Evolutionary conservation across 345 rosid species (phyloP).

Genomic region (Gossypium australe): DNA sequence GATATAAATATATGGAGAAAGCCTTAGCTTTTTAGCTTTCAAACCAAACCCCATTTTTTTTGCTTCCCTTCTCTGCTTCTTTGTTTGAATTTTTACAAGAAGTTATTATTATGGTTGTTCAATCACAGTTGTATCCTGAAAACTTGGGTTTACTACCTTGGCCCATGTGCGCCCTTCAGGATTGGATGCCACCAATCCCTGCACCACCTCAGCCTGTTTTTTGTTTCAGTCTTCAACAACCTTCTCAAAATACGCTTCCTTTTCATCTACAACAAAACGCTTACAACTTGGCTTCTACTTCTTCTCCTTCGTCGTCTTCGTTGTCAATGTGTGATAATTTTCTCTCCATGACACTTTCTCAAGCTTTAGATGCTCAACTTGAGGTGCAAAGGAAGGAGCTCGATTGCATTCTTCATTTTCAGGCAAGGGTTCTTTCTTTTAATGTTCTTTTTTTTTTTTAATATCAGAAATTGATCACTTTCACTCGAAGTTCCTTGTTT

Average conservation of each 20-base stretch:
- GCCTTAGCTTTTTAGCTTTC: constrained; percentile 16
- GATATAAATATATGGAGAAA: constrained; percentile 19
- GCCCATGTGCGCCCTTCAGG: constrained; percentile 30
- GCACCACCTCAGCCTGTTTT: constrained; percentile 2
- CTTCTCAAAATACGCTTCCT: constrained; percentile 8
- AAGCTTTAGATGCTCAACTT: constrained; percentile 25
- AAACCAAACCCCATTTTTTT: constrained; percentile 16
- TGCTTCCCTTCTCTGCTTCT: neutral
- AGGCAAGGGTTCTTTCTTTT: neutral
- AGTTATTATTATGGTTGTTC: constrained; percentile 30
- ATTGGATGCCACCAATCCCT: constrained; percentile 22
- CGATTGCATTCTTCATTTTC: neutral
- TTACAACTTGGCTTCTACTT: constrained; percentile 3
- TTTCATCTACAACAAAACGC: neutral
- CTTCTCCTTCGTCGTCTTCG: constrained; percentile 12
- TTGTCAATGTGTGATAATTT: constrained; percentile 17
- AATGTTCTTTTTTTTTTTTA: neutral
- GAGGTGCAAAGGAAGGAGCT: constrained; percentile 37
- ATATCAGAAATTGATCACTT: neutral
- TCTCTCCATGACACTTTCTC: constrained; percentile 19
- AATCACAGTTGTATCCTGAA: constrained; percentile 30
- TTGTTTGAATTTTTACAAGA: neutral
- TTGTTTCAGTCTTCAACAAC: constrained; percentile 19
- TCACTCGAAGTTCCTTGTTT: neutral
- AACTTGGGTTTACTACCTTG: constrained; percentile 18